Evolutionary conservation across 1,284 basidiomycete species (phyloP).

Genomic region (Sanghuangporus baumii): DNA sequence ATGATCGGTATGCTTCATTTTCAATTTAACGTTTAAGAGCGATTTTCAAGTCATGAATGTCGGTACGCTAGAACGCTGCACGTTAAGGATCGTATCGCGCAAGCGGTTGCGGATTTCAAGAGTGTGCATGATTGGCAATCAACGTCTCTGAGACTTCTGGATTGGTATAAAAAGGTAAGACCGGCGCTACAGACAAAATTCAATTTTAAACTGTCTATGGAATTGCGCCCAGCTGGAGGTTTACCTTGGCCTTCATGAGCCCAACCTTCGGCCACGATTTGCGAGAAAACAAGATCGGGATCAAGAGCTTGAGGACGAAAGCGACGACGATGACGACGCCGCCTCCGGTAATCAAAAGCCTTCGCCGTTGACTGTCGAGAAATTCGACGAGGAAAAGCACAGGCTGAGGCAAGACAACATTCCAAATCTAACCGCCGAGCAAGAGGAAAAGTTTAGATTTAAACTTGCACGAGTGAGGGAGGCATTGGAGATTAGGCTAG

Average conservation of each 20-base stretch:
- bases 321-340: slow-evolving; percentile 31
- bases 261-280: background rate
- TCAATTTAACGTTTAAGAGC: background rate
- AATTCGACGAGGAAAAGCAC: slow-evolving; percentile 20
- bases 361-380: slow-evolving; percentile 2
- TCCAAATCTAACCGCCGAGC: background rate
- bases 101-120: slow-evolving; percentile 53
- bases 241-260: slow-evolving; percentile 40
- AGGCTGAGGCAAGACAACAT: background rate
- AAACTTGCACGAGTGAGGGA: slow-evolving; percentile 24
- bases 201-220: slow-evolving; percentile 1
- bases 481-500: slow-evolving; percentile 36
- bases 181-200: background rate
- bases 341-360: slow-evolving; percentile 6
- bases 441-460: slow-evolving; percentile 1
- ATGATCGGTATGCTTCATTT: slow-evolving; percentile 38
- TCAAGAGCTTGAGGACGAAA: slow-evolving; percentile 21
- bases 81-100: slow-evolving; percentile 47
- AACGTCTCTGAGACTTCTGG: slow-evolving; percentile 33
- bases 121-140: slow-evolving; percentile 47
- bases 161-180: slow-evolving; percentile 59
- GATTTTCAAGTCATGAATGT: background rate
- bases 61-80: slow-evolving; percentile 31
- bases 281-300: background rate
- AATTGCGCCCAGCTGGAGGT: slow-evolving; percentile 42